Base-by-base conservation (phyloP, 2,329 filamentous ascomycete species). In the Ophiostoma sp. region DNA sequence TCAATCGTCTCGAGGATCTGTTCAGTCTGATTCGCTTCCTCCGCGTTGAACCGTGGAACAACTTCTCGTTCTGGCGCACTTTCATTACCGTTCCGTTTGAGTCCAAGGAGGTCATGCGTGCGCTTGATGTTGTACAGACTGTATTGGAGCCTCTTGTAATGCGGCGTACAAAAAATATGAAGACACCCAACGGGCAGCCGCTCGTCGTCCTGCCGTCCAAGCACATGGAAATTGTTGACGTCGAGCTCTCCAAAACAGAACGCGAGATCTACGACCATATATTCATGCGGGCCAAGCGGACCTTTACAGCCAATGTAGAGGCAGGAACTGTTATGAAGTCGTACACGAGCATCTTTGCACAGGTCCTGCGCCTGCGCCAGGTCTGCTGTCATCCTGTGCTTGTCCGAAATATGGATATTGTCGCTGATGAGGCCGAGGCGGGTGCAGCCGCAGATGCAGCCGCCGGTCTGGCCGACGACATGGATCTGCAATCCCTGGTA, bases 71-170 rank as follows among this genome's bases (percentile, higher is more conserved):
- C 80, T 99, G 95, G 95, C 94, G 94, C 77, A 98, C 95, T 0
- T 99, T 99, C 78, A 98, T 99, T 76, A 99, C 95, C 0, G 90
- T 96, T 1, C 95, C 95, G 0, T 99, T 99, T 74, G 95, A 99
- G 78, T 94, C 93, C 0, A 95, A 95, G 74, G 91, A 99, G 73
- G 97, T 96, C 77, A 88, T 97, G 74, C 89, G 94, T 4, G 95
- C 95, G 0, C 83, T 99, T 8, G 95, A 98, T 77, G 95, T 99
- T 1, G 95, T 99, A 1, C 95, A 99, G 78, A 99, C 94, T 0
- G 94, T 99, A 0, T 81, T 99, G 5, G 95, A 99, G 77, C 95
- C 95, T 8, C 82, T 99, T n/a, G 95, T 99, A 10, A 88, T 99
- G 79, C 87, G 95, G 64, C 87, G 95, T 72, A 99, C 95, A 0